Evolutionary conservation across 495 filamentous ascomycete genomes (phyloP), one percentile per base, ranked within the genome.

Genomic region (Aspergillus sparsus): DNA sequence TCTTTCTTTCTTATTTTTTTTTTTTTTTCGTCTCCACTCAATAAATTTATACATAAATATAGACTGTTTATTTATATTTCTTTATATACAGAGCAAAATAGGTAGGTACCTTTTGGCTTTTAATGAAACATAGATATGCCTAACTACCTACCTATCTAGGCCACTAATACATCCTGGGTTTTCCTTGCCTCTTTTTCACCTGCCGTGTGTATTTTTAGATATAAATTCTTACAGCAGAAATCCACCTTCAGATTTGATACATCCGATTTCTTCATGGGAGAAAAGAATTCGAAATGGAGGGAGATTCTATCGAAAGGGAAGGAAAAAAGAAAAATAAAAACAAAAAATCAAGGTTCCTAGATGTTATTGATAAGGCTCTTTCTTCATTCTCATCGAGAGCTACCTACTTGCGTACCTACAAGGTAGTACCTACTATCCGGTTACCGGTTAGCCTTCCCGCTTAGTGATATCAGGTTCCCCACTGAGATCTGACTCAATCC

Each of bases 361-460:
- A n/a, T n/a, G n/a, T n/a, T n/a, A n/a, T n/a, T n/a, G n/a, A n/a
- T n/a, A n/a, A n/a, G n/a, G 21, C 21, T 27, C 21, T 27, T 27
- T 27, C 21, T 27, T 27, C 21, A 1, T 27, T 27, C 21, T 27
- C 21, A 27, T 27, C 21, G 3, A 27, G 3, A 27, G 3, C 21
- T 27, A 27, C 21, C 21, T 27, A 27, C 21, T 27, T 27, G 3
- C 21, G 21, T 27, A 27, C 21, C 21, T 27, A 27, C 21, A 27
- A 27, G 21, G 21, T 27, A 27, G 21, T 27, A 27, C 21, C 21
- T 27, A 27, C 21, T 4, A 47, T 13, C 0, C 13, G 6, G 10
- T 45, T 45, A 45, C n/a, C 44, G 15, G 44, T 21, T 21, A 47
- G n/a, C 15, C 44, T 47, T 21, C 44, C 44, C n/a, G 44, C 44